These are phyloP conservation scores for Hyphopichia burtonii DNA, from an alignment of 1,139 yeast species.

Conservation along the genomic window DNA sequence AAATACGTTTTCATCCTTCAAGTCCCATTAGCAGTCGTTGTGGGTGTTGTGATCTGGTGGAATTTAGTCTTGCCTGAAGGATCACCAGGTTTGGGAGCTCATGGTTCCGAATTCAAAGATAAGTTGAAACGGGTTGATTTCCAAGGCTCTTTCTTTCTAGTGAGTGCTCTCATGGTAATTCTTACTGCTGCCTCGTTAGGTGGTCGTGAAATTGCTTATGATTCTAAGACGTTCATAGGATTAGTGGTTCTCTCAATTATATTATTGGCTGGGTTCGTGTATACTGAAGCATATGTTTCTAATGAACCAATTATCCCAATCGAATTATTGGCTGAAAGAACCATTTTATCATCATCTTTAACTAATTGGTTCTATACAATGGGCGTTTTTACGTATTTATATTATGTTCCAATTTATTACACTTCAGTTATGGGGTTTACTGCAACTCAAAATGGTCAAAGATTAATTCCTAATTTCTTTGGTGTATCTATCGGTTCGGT, in stretches of 20 bases:
- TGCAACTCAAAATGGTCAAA: conserved; percentile 60
- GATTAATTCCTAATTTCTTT: conserved; percentile 64
- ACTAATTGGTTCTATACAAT: conserved; percentile 67
- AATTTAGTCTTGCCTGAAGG: conserved; percentile 47
- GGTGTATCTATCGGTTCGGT: conserved; percentile 72
- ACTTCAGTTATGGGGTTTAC: conserved; percentile 55
- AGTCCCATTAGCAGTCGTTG: conserved; percentile 60
- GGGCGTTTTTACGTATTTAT: conserved; percentile 53
- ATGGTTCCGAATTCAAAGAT: conserved; percentile 33
- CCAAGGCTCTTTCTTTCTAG: conserved; percentile 63
- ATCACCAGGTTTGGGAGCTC: conserved; percentile 48
- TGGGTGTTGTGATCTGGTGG: conserved; percentile 38
- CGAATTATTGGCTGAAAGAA: conserved; percentile 51
- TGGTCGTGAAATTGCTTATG: conserved; percentile 53
- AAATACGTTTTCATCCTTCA: conserved; percentile 55
- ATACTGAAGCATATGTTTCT: conserved; percentile 55
- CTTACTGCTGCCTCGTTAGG: conserved; percentile 70
- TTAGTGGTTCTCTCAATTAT: conserved; percentile 19
- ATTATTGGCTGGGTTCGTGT: conserved; percentile 36
- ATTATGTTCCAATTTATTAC: conserved; percentile 65
- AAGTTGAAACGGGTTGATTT: conserved; percentile 66
- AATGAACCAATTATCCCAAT: conserved; percentile 71
- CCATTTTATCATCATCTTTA: conserved; percentile 63
- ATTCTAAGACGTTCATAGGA: conserved; percentile 30
- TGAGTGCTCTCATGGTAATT: conserved; percentile 50